Base-by-base conservation (phyloP, 495 filamentous ascomycete genomes). In the Penicillium daleae region DNA sequence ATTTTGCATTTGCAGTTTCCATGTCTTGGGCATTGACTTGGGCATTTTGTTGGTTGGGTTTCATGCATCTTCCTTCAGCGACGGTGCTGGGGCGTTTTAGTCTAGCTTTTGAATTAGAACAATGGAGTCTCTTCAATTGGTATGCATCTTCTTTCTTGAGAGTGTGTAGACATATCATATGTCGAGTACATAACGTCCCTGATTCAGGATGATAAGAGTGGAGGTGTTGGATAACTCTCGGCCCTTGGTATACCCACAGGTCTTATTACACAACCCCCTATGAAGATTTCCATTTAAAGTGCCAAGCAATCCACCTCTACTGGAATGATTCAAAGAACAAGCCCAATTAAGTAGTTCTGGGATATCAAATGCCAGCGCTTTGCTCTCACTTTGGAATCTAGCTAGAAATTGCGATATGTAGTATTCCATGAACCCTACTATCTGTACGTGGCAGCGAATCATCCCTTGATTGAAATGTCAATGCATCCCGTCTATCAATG, bases 51-150 rank as follows among this genome's bases (percentile, higher is more conserved):
- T 32, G 35, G 33, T 56, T 69, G 10, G 62, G 56, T 66, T 63
- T 63, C 24, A 51, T 69, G 60, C 69, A 68, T 72, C 67, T 66
- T 70, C 66, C 65, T 74, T 68, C 65, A 78, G 76, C 76, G 76
- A 76, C 49, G 76, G 76, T 68, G 76, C 75, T 74, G 57, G 60
- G 76, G 74, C 67, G 74, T 76, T 70, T 61, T 63, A 35, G 21
- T 63, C 29, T 49, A 21, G 39, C 32, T 50, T 22, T 54, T 32
- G 6, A 22, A 15, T 40, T 37, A 40, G 53, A 17, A 56, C 21
- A 56, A 56, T 40, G 22, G 22, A 56, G 32, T 17, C 35, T 56
- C 40, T 17, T 12, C 0, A 56, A 4, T 35, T 21, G 6, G 19
- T 19, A 27, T 33, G 1, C 21, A 35, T 13, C 7, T 35, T 9